Base-by-base conservation (phyloP, 768 basidiomycete species). In the Boletellus emodensis region DNA sequence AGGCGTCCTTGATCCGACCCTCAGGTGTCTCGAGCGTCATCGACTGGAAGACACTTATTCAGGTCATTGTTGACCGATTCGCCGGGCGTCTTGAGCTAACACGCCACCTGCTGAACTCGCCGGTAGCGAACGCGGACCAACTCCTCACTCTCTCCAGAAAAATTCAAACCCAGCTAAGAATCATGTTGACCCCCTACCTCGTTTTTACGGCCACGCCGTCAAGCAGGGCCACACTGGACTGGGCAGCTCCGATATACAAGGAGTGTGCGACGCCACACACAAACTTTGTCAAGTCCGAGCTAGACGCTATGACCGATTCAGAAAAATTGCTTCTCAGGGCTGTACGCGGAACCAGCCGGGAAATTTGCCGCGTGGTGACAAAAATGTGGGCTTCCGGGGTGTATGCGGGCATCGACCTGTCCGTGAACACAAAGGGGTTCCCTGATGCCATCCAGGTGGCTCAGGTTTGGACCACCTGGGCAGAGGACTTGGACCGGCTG, bases 321-420 rank as follows among this genome's bases (percentile, higher is more conserved):
- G 67, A 71, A 48, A 30, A 14, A 1, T 40, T 64, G n/a, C 56
- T 71, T n/a, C 41, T 67, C 1, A 41, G 39, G 13, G 60, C 42
- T 5, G 22, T 71, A 4, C 57, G 62, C 9, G 72, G 61, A 6
- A 75, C 73, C 0, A 67, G 51, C 5, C 65, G 61, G 32, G 76
- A 79, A 54, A 75, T 78, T 17, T 79, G 77, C 51, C 67, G 74
- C 0, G 70, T 72, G 1, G 49, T 74, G 18, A 74, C 73, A 1
- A 61, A 58, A n/a, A 67, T 79, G 53, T 48, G 47, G 47, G 40
- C 24, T 15, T 33, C 40, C 12, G 77, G 74, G 14, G 57, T 52
- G 7, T 17, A 49, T 22, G 54, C 36, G 1, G 59, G 59, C 1
- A 4, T 61, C 9, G 57, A 61, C 20, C 3, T 8, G 8, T 22